Percentiles rank a stretch among this genome's conserved stretches.
Evolutionary conservation across 164 flowering plant genomes (phyloP).

Genomic region (Berberis vulgaris): DNA sequence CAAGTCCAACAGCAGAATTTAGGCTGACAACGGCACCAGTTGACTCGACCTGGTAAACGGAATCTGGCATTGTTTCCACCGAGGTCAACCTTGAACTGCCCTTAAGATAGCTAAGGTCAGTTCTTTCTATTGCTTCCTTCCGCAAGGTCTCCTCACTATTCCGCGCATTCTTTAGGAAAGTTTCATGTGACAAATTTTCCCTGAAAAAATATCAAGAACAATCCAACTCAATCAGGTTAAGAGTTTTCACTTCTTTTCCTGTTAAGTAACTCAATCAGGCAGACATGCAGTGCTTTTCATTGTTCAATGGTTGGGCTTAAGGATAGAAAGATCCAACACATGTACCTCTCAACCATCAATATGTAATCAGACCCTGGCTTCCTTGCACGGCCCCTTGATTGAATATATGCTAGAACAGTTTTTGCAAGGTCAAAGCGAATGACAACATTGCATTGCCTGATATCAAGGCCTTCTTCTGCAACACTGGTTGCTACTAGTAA

Average conservation of each 20-base stretch:
- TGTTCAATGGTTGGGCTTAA: not conserved
- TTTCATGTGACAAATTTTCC: constrained; percentile 81
- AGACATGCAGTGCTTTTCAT: too few species aligned
- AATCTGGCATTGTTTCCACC: constrained; percentile 54
- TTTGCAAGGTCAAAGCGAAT: constrained; percentile 99
- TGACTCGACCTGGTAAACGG: constrained; percentile 90
- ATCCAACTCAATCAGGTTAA: not conserved
- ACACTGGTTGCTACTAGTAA: constrained; percentile 97
- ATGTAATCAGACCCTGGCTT: constrained; percentile 99
- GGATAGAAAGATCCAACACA: not conserved
- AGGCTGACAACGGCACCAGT: constrained; percentile 97
- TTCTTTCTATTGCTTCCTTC: constrained; percentile 94
- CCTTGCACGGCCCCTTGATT: constrained; percentile 98
- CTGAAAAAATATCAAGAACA: constrained; percentile 24
- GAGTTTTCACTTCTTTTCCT: too few species aligned
- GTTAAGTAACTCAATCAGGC: too few species aligned
- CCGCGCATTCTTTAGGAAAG: constrained; percentile 87
- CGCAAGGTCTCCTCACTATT: constrained; percentile 98
- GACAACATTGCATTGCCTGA: constrained; percentile 98
- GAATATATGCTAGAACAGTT: constrained; percentile 97
- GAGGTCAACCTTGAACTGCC: constrained; percentile 52
- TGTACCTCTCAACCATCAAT: constrained; percentile 97
- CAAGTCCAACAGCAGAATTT: constrained; percentile 96
- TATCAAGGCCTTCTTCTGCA: constrained; percentile 99
- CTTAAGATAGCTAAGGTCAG: constrained; percentile 92